A percentile compares a stretch with the other conserved stretches of the same genome.
Conservation (phyloP, 257 asterid species). For the Osmanthus fragrans region DNA sequence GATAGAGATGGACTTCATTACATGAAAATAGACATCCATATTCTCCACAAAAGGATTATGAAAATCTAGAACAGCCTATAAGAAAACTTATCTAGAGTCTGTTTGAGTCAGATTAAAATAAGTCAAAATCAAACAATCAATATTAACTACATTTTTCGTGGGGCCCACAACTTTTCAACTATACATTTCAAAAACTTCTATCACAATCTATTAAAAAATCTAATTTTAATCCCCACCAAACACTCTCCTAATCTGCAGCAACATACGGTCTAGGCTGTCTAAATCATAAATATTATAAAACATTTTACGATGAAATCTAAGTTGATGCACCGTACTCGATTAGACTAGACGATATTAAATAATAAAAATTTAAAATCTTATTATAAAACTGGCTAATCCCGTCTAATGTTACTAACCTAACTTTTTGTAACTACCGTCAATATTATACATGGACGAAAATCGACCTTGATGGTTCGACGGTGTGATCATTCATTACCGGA, state of each 20-base stretch:
- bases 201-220: too few relatives aligned
- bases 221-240: too few relatives aligned
- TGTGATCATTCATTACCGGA: neutral
- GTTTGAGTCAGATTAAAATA: too few relatives aligned
- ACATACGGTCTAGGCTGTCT: neutral
- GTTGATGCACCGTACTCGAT: neutral
- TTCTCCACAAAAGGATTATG: neutral
- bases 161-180: too few relatives aligned
- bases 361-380: neutral
- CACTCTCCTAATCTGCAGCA: neutral
- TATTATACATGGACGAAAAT: neutral
- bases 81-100: neutral
- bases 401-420: neutral
- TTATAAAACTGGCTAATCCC: neutral
- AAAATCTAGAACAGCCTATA: constrained; percentile 9
- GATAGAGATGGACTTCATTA: neutral
- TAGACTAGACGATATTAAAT: neutral
- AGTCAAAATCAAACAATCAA: too few relatives aligned
- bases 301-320: neutral
- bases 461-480: too few relatives aligned
- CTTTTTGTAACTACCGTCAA: neutral
- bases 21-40: constrained; percentile 10
- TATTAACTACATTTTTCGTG: too few relatives aligned
- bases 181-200: too few relatives aligned
- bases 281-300: neutral